phyloP scores from a whole-genome alignment of 2,329 filamentous ascomycete species.

The Fusarium sp. region DNA sequence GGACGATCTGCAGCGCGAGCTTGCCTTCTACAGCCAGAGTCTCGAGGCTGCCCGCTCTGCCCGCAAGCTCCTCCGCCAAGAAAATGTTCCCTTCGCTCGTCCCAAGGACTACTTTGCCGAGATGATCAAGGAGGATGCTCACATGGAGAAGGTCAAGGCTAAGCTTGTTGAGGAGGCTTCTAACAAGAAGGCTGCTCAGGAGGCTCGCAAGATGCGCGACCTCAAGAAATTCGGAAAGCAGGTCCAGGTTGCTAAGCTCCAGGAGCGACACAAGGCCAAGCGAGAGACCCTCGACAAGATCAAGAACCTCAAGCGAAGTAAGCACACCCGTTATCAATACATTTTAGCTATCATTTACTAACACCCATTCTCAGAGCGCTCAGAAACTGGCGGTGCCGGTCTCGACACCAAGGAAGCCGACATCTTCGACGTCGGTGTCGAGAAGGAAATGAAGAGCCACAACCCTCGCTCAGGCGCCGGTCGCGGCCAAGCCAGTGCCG shows the following conservation, averaged over 20 bases:
- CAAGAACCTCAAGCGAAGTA: conserved; percentile 93
- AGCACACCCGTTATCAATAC: conserved; percentile 50
- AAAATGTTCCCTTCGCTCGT: conserved; percentile 86
- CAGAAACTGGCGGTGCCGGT: conserved; percentile 71
- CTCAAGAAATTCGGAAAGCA: conserved; percentile 99
- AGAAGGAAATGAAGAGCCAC: conserved; percentile 66
- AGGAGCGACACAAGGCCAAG: conserved; percentile 94
- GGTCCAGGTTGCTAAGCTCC: conserved; percentile 94
- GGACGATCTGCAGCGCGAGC: conserved; percentile 91
- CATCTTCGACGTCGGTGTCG: conserved; percentile 90
- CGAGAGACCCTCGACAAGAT: conserved; percentile 95
- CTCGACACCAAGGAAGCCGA: conserved; percentile 81
- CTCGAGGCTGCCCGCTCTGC: conserved; percentile 81
- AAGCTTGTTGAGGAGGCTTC: conserved; percentile 94
- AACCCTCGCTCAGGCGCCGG: conserved; percentile 53
- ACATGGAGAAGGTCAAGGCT: conserved; percentile 96
- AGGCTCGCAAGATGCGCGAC: conserved; percentile 91
- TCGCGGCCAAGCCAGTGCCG: conserved; percentile 46
- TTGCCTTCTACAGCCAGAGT: conserved; percentile 92
- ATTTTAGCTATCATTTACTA: conserved; percentile 33
- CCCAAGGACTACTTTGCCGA: conserved; percentile 97
- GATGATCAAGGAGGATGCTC: conserved; percentile 98
- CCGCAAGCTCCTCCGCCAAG: conserved; percentile 79
- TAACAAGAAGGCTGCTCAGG: conserved; percentile 88
- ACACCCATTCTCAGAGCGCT: conserved; percentile 75